A percentile compares a stretch with the other conserved stretches of the same genome.
phyloP scores from a whole-genome alignment of 2,329 filamentous ascomycete species.

The Fonsecaea pugnacius region DNA sequence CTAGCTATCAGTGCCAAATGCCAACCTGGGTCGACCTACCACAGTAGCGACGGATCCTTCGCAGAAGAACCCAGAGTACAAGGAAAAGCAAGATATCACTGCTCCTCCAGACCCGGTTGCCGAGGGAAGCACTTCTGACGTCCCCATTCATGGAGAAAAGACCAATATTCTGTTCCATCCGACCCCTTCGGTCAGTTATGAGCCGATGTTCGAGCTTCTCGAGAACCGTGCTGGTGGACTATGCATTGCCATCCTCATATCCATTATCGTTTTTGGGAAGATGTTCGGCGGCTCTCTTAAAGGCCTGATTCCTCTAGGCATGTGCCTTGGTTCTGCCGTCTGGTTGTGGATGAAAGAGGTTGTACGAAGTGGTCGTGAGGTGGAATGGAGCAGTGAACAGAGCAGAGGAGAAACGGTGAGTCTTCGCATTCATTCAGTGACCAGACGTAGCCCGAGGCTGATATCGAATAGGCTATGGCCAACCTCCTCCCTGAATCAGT shows the following conservation, averaged over 20 bases:
- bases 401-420: slow-evolving; percentile 75
- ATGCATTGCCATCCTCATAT: slow-evolving; percentile 70
- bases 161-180: slow-evolving; percentile 96
- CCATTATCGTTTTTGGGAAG: slow-evolving; percentile 76
- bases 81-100: slow-evolving; percentile 81
- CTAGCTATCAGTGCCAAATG: slow-evolving; percentile 83
- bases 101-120: slow-evolving; percentile 86
- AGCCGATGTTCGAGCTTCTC: slow-evolving; percentile 79
- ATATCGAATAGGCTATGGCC: slow-evolving; percentile 65
- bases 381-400: slow-evolving; percentile 88
- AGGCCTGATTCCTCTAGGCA: slow-evolving; percentile 74
- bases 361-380: slow-evolving; percentile 76
- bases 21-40: slow-evolving; percentile 72
- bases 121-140: slow-evolving; percentile 82
- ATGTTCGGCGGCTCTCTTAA: slow-evolving; percentile 77
- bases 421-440: neutral
- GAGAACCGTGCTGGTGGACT: slow-evolving; percentile 76
- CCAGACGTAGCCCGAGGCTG: neutral
- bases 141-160: slow-evolving; percentile 94
- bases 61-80: slow-evolving; percentile 80
- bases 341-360: slow-evolving; percentile 91
- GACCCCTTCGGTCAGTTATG: slow-evolving; percentile 85
- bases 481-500: slow-evolving; percentile 93
- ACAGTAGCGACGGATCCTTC: slow-evolving; percentile 71
- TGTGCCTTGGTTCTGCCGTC: slow-evolving; percentile 74